Evolutionary conservation across 1,139 yeast species (phyloP), one percentile per base, ranked within the genome.

Genomic region (Nakaseomyces bracarensis): DNA sequence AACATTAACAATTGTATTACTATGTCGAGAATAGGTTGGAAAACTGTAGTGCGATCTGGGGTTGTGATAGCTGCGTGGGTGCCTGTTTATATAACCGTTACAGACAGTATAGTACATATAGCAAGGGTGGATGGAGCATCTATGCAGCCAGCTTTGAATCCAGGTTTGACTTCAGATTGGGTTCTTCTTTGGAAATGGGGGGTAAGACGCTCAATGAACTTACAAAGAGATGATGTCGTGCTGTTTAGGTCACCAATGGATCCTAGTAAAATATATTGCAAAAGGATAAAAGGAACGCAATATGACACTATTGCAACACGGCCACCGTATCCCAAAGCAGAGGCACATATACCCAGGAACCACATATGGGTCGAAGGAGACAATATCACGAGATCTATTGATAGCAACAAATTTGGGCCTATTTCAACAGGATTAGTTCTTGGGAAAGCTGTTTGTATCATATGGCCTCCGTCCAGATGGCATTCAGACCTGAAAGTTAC

Each of bases 291-390:
- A 47, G 96, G 82, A 1, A 55, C 77, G 1, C 86, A 76, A 44
- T 89, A 91, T 20, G 95, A 85, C 52, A 60, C 68, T 3, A 69
- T 87, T 0, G 55, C 63, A 19, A 77, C 95, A 1, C 68, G 80
- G 44, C 65, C 72, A 23, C 78, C 78, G 15, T 85, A 82, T 57
- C 91, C 94, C 1, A 73, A 77, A 54, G 65, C 70, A 2, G 66
- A 68, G 35, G 78, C 81, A 7, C 64, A 65, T 20, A 66, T 89
- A 2, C 96, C 96, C 3, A 64, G 84, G 44, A 82, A 79, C 54
- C 97, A 89, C 58, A 54, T 85, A 10, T 89, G 96, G 96, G 87
- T 87, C 0, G 96, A 89, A 61, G 97, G 97, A 3, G 97, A 89
- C 59, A 87, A 86, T 58, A 63, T 64, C n/a, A 67, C 80, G 42